These are phyloP conservation scores for Saururus chinensis DNA, from an alignment of 164 flowering plant genomes.

Conservation along the genomic window DNA sequence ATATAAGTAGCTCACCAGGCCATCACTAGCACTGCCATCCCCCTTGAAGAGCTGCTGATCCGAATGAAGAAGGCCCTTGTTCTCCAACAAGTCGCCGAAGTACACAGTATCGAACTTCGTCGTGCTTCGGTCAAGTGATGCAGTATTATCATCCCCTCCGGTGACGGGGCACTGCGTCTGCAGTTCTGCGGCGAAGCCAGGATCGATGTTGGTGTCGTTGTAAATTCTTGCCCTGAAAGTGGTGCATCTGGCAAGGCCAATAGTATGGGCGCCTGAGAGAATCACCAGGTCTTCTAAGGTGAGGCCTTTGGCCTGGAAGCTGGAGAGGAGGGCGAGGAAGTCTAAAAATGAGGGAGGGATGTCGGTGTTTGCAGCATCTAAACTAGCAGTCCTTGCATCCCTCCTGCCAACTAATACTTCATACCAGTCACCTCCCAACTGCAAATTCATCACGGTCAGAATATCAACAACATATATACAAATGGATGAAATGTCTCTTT, in stretches of 20 bases:
- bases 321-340: conserved; percentile 16
- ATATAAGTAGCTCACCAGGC: conserved; percentile 16
- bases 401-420: conserved; percentile 22
- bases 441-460: background rate
- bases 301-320: conserved; percentile 19
- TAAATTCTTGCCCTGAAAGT: conserved; percentile 16
- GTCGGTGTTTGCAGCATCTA: conserved; percentile 14
- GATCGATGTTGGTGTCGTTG: conserved; percentile 25
- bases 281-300: conserved; percentile 17
- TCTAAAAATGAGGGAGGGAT: conserved; percentile 19
- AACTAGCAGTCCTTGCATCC: conserved; percentile 24
- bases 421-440: conserved; percentile 31
- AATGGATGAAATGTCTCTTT: too few relatives aligned
- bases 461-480: too few relatives aligned
- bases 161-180: conserved; percentile 9
- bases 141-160: conserved; percentile 15
- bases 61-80: conserved; percentile 24
- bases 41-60: conserved; percentile 24
- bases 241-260: conserved; percentile 21
- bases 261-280: conserved; percentile 24
- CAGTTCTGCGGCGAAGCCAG: background rate
- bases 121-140: conserved; percentile 12
- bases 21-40: conserved; percentile 11
- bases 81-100: conserved; percentile 11
- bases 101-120: conserved; percentile 14